Evolutionary conservation across 768 basidiomycete genomes (phyloP).

Genomic region (Crassisporium funariophilum): DNA sequence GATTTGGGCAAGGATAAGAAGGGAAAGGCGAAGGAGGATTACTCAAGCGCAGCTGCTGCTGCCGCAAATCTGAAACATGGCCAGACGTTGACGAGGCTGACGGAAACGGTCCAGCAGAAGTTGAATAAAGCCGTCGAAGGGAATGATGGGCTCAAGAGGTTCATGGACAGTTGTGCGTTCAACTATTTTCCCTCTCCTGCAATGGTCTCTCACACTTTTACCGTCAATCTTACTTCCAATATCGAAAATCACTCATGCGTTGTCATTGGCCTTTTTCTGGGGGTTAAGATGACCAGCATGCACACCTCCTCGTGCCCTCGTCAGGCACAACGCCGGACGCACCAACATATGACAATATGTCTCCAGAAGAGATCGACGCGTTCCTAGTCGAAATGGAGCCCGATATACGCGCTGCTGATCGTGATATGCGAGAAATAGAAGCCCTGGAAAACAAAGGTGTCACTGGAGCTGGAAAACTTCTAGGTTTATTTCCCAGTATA

Average conservation of each 20-base stretch:
- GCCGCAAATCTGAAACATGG: constrained; percentile 45
- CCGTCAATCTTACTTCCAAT: constrained; percentile 4
- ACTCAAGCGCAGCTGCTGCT: constrained; percentile 14
- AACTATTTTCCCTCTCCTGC: constrained; percentile 2
- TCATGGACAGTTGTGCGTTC: constrained; percentile 72
- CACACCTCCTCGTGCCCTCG: constrained; percentile 70
- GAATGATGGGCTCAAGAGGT: constrained; percentile 73
- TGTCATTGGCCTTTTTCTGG: neutral
- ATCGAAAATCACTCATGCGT: neutral
- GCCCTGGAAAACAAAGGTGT: constrained; percentile 70
- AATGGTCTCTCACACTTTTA: neutral
- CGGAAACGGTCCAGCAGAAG: constrained; percentile 60
- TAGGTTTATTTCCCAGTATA: constrained; percentile 39
- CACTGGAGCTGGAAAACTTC: constrained; percentile 69
- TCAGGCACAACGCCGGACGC: constrained; percentile 57
- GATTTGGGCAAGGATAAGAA: constrained; percentile 28
- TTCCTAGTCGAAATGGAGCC: constrained; percentile 79
- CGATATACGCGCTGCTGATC: constrained; percentile 81
- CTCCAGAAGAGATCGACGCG: constrained; percentile 67
- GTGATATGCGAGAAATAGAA: constrained; percentile 80
- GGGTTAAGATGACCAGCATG: constrained; percentile 75
- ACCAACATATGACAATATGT: constrained; percentile 66
- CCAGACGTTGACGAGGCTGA: constrained; percentile 58
- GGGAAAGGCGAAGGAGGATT: constrained; percentile 41
- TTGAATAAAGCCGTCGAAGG: constrained; percentile 60